Conservation (phyloP, 2,329 filamentous ascomycete species). For the Diplodia corticola region DNA sequence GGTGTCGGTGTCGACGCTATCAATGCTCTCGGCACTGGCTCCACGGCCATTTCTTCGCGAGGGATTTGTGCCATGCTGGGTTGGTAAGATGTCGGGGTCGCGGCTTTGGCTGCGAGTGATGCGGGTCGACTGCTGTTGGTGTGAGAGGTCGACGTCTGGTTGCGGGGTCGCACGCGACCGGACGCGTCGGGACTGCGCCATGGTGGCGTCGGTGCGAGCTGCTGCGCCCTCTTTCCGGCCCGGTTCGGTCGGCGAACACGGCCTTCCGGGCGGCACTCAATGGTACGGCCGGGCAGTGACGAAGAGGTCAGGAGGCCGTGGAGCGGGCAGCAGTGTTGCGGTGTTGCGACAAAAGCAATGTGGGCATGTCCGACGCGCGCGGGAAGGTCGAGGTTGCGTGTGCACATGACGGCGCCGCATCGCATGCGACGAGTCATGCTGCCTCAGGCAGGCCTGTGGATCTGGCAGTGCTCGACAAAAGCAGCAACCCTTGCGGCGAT, state of each 20-base stretch:
- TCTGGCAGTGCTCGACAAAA: slow-evolving; percentile 3
- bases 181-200: slow-evolving; percentile 31
- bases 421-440: neutral
- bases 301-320: neutral
- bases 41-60: slow-evolving; percentile 34
- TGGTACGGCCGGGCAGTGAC: neutral
- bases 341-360: neutral
- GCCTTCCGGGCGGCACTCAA: neutral
- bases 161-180: slow-evolving; percentile 37
- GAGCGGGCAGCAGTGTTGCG: neutral
- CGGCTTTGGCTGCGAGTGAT: slow-evolving; percentile 41
- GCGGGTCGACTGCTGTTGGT: slow-evolving; percentile 26
- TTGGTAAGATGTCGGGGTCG: slow-evolving; percentile 35
- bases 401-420: neutral
- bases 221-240: neutral
- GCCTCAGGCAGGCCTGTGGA: neutral
- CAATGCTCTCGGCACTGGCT: slow-evolving; percentile 31
- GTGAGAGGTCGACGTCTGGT: slow-evolving; percentile 27
- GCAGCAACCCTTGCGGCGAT: slow-evolving; percentile 12
- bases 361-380: no score
- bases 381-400: no score
- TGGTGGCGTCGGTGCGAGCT: neutral
- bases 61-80: slow-evolving; percentile 24
- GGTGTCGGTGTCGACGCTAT: slow-evolving; percentile 31
- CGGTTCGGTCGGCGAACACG: neutral